Evolutionary conservation across 2,329 filamentous ascomycete species (phyloP), one percentile per base, ranked within the genome.

Genomic region (Hymenotorrendiella dingleyae): DNA sequence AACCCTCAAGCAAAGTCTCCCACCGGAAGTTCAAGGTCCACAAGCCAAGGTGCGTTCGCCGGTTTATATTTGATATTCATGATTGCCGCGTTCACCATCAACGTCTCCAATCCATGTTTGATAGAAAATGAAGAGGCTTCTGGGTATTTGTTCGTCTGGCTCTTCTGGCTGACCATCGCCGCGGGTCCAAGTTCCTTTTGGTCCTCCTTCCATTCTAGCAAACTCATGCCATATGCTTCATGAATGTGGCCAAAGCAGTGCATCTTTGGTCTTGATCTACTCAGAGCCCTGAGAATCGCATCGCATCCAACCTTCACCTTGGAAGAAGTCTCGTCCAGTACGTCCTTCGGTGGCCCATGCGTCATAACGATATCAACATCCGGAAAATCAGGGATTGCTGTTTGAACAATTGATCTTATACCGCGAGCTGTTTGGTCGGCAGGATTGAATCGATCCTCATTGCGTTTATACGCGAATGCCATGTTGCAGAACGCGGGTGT

Each of bases 161-260:
- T 56, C 3, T 51, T 47, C n/a, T 33, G 51, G 48, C 10, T 47
- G 36, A 22, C 46, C 42, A 7, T 65, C 37, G 20, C 1, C 64
- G 58, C 78, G 64, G 9, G 63, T 40, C 0, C 53, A 49, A 46
- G 14, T 20, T 16, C 24, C n/a, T 29, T 19, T 12, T 40, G 11
- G 12, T 21, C 36, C 8, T 33, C 24, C 26, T 48, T 24, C 79
- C 77, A 82, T 1, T 62, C 58, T 0, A 76, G 67, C 3, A 74
- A 47, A 40, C 70, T 71, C 0, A 66, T 70, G 56, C 71, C 72
- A 59, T 69, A 72, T 0, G 62, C 73, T 52, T 76, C 72, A 54
- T 80, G 76, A 9, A 80, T 78, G 60, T 80, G 76, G 0, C 77
- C 76, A 54, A 79, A 81, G 49, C 72, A 72, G 56, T 80, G 73